Conservation (phyloP, 2,329 filamentous ascomycete genomes). For the Colletotrichum agaves region DNA sequence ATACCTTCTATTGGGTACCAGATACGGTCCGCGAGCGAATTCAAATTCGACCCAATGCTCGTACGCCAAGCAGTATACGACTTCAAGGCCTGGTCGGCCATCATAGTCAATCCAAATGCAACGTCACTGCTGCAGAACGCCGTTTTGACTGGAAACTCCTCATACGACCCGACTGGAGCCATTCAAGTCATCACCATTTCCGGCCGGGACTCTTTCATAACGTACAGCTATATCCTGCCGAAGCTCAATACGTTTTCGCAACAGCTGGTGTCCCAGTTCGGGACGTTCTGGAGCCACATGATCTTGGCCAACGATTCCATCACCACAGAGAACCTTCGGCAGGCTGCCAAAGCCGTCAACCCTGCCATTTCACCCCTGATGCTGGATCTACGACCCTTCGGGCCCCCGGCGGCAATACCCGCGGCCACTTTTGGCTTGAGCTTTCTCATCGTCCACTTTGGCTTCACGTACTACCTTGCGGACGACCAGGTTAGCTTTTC, state of each 20-base stretch:
- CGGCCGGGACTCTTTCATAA: conserved; percentile 29
- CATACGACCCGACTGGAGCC: conserved; percentile 25
- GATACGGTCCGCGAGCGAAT: conserved; percentile 18
- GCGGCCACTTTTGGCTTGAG: conserved; percentile 22
- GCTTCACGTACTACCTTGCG: conserved; percentile 27
- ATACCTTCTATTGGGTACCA: conserved; percentile 26
- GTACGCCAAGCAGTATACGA: conserved; percentile 25
- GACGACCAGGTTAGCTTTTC: conserved; percentile 16
- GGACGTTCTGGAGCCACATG: conserved; percentile 3
- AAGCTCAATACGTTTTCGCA: conserved; percentile 13
- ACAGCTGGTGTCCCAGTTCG: conserved; percentile 5
- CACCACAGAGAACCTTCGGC: conserved; percentile 5
- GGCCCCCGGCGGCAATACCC: conserved; percentile 19
- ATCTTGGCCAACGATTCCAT: conserved; percentile 19
- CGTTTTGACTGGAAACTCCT: conserved; percentile 8
- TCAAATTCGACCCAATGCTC: conserved; percentile 12
- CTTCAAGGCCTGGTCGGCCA: conserved; percentile 22
- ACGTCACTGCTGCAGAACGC: conserved; percentile 15
- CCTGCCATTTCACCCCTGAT: conserved; percentile 20
- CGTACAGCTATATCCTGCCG: conserved; percentile 25
- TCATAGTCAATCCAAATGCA: conserved; percentile 23
- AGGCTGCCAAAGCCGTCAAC: conserved; percentile 23
- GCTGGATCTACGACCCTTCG: conserved; percentile 26
- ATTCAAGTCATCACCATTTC: conserved; percentile 21
- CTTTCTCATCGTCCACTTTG: conserved; percentile 19